phyloP scores from a whole-genome alignment of 2,329 filamentous ascomycete genomes.

The Xylogone sp. region DNA sequence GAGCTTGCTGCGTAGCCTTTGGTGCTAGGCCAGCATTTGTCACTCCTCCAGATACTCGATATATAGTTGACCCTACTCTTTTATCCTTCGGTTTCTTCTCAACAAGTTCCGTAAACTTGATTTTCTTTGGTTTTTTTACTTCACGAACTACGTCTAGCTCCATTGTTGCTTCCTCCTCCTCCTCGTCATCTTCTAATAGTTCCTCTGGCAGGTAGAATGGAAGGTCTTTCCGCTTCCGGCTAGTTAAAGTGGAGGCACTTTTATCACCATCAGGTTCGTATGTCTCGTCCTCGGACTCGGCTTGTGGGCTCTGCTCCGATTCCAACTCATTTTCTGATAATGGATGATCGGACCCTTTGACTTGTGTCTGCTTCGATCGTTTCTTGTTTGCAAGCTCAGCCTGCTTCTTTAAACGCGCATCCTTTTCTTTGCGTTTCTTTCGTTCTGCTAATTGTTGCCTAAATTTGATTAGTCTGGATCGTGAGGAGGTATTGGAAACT shows the following conservation, averaged over 20 bases:
- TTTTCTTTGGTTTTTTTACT: slow-evolving; percentile 18
- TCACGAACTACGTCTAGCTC: not conserved
- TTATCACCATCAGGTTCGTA: not conserved
- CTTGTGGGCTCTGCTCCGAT: too few relatives aligned
- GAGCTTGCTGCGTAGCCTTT: slow-evolving; percentile 18
- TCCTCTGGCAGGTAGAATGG: slow-evolving; percentile 25
- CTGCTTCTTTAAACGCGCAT: slow-evolving; percentile 21
- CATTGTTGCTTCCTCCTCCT: slow-evolving; percentile 4
- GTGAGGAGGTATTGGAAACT: not conserved
- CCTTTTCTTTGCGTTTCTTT: slow-evolving; percentile 25
- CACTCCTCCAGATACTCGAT: slow-evolving; percentile 18
- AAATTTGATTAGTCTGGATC: slow-evolving; percentile 4
- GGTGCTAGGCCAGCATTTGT: slow-evolving; percentile 20
- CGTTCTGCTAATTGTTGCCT: slow-evolving; percentile 21
- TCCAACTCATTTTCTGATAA: not conserved
- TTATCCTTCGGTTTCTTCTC: slow-evolving; percentile 24
- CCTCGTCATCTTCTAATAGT: slow-evolving; percentile 23
- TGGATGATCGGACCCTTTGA: slow-evolving; percentile 1
- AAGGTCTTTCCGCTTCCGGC: not conserved
- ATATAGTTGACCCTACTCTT: slow-evolving; percentile 24
- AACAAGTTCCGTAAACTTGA: slow-evolving; percentile 19
- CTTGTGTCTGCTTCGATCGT: slow-evolving; percentile 7
- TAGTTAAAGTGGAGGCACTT: not conserved
- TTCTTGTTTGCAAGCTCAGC: slow-evolving; percentile 19
- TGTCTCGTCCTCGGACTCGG: not conserved